Evolutionary conservation across 768 basidiomycete genomes (phyloP), one percentile per base, ranked within the genome.

Genomic region (Ramaria rubella): DNA sequence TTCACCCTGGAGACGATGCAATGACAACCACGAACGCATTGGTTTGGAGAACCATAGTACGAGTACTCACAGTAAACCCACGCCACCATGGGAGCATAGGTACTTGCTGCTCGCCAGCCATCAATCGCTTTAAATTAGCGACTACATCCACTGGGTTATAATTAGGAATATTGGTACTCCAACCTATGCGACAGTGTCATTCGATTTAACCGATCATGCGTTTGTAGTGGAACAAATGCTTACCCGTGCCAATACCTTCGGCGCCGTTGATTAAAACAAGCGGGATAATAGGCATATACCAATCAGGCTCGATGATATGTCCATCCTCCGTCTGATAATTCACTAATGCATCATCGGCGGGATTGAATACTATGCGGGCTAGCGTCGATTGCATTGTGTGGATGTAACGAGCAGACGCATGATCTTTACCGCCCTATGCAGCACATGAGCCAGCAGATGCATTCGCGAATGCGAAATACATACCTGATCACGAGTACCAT

Each of bases 41-140:
- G 15, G 21, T 52, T 27, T n/a, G n/a, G n/a, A n/a, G n/a, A 31
- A 63, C 27, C 6, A 19, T 2, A 34, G 26, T 38, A 27, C 5
- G 11, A 11, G 23, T 34, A 61, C 67, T 23, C 29, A 73, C 75
- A 58, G 68, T 71, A 69, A 94, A 98, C 26, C 95, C 94, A 52
- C 93, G 84, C 89, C 91, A 98, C 96, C 96, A 99, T 2, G 96
- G 96, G 11, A 80, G 74, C 90, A 99, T 98, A 0, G 84, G 79
- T 14, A 85, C 81, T 61, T 86, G 67, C 60, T 91, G 90, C 71
- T 96, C 88, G 40, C 81, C 87, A 2, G 78, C 77, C 90, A 98
- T 94, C 61, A 94, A 72, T 5, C 89, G 78, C 14, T 89, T 85
- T 31, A 99, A 71, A 68, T 98, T 98, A 21, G 76, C 78, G 14